Conservation (phyloP, 2,329 filamentous ascomycete species). For the Colletotrichum siamense region DNA sequence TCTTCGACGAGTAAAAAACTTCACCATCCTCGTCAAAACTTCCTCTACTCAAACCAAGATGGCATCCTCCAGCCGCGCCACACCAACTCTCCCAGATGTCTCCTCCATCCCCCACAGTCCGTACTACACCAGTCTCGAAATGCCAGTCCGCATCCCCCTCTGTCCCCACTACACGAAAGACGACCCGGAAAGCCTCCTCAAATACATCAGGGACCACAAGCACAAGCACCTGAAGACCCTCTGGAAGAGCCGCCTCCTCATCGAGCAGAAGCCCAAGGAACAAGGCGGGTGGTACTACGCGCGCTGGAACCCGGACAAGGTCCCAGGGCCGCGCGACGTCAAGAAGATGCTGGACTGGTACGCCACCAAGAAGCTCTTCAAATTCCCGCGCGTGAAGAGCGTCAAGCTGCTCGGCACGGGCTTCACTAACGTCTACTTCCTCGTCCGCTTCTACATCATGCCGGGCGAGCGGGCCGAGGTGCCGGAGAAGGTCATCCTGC, state of each 20-base stretch:
- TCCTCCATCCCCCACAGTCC: fast-evolving
- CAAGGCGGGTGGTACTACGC: neutral
- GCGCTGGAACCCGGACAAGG: neutral
- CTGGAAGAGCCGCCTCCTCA: neutral
- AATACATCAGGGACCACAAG: neutral
- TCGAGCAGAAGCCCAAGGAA: neutral
- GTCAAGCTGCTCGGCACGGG: neutral
- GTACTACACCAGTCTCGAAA: neutral
- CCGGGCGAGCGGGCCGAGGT: neutral
- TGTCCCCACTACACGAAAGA: neutral
- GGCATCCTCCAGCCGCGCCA: neutral
- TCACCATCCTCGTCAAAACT: neutral
- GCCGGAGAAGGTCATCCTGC: neutral
- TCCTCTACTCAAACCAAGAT: neutral
- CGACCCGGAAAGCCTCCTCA: neutral
- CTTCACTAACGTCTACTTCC: neutral
- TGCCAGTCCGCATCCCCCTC: neutral
- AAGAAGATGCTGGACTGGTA: neutral
- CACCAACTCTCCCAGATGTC: neutral
- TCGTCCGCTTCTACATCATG: neutral
- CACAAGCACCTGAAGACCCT: neutral
- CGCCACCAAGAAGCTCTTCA: neutral
- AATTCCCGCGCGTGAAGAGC: neutral
- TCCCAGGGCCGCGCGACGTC: neutral
- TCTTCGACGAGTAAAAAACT: no score